Base-by-base conservation (phyloP, 2,329 filamentous ascomycete genomes). In the Aspergillus melleus region DNA sequence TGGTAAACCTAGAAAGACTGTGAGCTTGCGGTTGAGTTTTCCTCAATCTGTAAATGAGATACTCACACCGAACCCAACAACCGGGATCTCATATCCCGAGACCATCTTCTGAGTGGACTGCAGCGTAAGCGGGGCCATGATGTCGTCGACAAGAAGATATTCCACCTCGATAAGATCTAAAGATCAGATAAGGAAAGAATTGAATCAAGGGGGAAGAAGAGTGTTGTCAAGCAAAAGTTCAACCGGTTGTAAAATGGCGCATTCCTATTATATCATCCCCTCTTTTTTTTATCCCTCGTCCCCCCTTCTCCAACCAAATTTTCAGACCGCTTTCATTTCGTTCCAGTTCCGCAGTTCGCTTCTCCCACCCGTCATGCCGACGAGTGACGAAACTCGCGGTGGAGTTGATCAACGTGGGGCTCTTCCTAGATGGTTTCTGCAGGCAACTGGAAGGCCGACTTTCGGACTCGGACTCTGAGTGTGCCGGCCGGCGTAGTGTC, bases 61-160 rank as follows among this genome's bases (percentile, higher is more conserved):
- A 70, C 74, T 64, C 68, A 80, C 78, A 22, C 78, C 77, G 63
- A 76, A 79, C 9, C 78, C 76, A 36, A 78, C 66, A 2, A 74
- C 67, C 2, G 76, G 76, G 52, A 78, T 78, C 57, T 75, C 69
- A 58, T 75, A 74, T 50, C 76, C 76, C 55, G 76, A 76, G 60
- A 72, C 68, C 66, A 78, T 66, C 61, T 73, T 77, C 54, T 75
- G 72, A 9, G 74, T 77, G 20, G 75, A 71, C 57, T 74, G 68
- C 32, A 76, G 62, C 2, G 69, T 70, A 9, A 69, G 53, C 10
- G 63, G 59, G 20, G 70, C 61, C 72, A 73, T 74, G 30, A 47
- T 59, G 19, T 44, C 16, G 36, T 24, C 14, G 16, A 26, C 24
- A 20, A 47, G 42, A 55, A 9, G 19, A n/a, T 20, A 2, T 32